A percentile compares a stretch with the other conserved stretches of the same genome.
Conservation (phyloP, 208 protist genomes). For the Willaertia magna region DNA sequence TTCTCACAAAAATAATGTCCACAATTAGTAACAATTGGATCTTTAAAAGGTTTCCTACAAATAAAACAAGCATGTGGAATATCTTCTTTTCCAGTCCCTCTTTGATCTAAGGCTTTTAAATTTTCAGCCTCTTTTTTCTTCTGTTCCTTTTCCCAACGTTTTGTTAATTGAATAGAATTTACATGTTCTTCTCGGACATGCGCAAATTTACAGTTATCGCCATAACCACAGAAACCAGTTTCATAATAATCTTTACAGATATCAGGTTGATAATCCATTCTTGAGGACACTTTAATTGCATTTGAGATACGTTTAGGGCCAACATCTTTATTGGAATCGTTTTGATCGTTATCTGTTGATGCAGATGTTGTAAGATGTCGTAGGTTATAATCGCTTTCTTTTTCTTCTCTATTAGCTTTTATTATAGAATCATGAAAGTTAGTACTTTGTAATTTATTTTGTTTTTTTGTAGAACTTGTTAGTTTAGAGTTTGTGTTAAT, state of each 20-base stretch:
- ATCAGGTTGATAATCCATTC: slow-evolving; percentile 45
- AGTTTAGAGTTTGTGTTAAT: too few species aligned
- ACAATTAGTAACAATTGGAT: slow-evolving; percentile 41
- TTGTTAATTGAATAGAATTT: slow-evolving; percentile 34
- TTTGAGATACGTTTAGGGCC: slow-evolving; percentile 20
- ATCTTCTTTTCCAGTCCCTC: slow-evolving; percentile 21
- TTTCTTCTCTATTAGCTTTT: background rate
- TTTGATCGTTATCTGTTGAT: background rate
- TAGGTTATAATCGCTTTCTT: background rate
- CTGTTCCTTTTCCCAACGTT: slow-evolving; percentile 34
- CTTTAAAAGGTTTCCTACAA: slow-evolving; percentile 36
- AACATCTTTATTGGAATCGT: background rate
- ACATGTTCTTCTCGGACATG: slow-evolving; percentile 50
- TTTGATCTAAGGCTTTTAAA: background rate
- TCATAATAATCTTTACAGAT: slow-evolving; percentile 50
- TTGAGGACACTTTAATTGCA: slow-evolving; percentile 17
- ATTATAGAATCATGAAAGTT: background rate
- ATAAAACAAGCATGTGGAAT: slow-evolving; percentile 39
- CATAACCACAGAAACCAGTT: slow-evolving; percentile 36
- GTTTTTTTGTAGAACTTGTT: too few species aligned
- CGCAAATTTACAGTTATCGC: slow-evolving; percentile 49
- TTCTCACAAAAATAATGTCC: slow-evolving; percentile 42
- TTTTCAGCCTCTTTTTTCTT: background rate
- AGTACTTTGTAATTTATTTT: background rate
- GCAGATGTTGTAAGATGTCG: background rate